Evolutionary conservation across 768 basidiomycete genomes (phyloP), one percentile per base, ranked within the genome.

Genomic region (Wakefieldia striispora): DNA sequence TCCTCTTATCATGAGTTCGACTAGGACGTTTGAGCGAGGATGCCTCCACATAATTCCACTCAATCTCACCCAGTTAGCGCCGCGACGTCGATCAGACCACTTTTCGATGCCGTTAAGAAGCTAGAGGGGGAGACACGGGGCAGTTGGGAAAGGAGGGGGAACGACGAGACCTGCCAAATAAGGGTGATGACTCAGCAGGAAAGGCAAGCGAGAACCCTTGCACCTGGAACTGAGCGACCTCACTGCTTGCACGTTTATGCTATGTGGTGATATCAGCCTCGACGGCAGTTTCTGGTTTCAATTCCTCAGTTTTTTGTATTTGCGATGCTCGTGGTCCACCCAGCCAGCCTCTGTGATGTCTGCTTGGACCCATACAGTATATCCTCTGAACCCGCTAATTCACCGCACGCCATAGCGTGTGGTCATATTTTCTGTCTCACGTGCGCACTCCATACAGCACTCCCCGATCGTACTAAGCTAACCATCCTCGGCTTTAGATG

Each of bases 401-500:
- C 78, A 40, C 87, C 86, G 6, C 80, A 86, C 64, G 83, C 80
- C 12, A 88, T 90, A 54, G 77, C 82, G 26, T 91, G 88, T 59
- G 88, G 88, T 34, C 86, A 89, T 66, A 77, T 86, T 33, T 88
- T 89, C 72, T 89, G 87, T 63, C 72, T 73, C 61, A 65, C 70
- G 86, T 87, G 62, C 63, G 84, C 76, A 41, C 52, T 27, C 38
- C 31, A 50, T 51, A 50, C 53, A 51, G 45, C 26, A 51, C 41
- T 24, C 46, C 44, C 13, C 27, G 50, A 57, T 63, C 49, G 29
- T 40, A 47, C 40, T 40, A 48, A 46, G 54, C 43, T 20, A 49
- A 42, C 45, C 43, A 20, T 24, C 11, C 14, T 38, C 26, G 39
- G 12, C n/a, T 45, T 1, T 47, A 86, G 83, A 47, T 87, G 85